phyloP scores from a whole-genome alignment of 1,139 yeast genomes.

The Hyphopichia wangnamkhiaoensis region DNA sequence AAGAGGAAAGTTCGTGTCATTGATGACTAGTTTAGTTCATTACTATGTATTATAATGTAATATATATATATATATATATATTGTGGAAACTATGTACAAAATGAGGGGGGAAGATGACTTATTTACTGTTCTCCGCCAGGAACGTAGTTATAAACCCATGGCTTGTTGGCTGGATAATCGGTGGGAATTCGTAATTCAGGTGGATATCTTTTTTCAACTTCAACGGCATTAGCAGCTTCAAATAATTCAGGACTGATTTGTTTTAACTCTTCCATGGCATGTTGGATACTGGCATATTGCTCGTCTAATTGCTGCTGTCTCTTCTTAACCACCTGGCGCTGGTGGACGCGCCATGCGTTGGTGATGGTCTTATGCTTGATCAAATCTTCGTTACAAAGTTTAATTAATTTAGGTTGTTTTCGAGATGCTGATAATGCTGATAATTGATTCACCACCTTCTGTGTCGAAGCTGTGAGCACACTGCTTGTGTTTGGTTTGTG shows the following conservation, averaged over 20 bases:
- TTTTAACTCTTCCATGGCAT: slow-evolving; percentile 76
- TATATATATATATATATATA: no score
- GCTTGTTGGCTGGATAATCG: slow-evolving; percentile 81
- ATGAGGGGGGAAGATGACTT: no score
- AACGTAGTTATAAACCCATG: slow-evolving; percentile 72
- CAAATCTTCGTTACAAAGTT: slow-evolving; percentile 76
- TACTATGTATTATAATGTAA: background rate
- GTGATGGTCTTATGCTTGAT: slow-evolving; percentile 82
- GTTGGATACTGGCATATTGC: slow-evolving; percentile 67
- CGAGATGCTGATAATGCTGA: slow-evolving; percentile 84
- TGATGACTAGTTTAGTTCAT: slow-evolving; percentile 24
- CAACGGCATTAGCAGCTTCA: slow-evolving; percentile 51
- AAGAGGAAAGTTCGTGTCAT: slow-evolving; percentile 35
- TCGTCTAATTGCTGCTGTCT: slow-evolving; percentile 50
- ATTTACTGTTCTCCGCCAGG: no score
- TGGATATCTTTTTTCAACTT: slow-evolving; percentile 61
- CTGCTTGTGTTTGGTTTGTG: slow-evolving; percentile 35
- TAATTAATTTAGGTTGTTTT: slow-evolving; percentile 82
- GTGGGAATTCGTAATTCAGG: slow-evolving; percentile 86
- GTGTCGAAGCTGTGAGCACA: slow-evolving; percentile 58
- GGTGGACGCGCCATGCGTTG: slow-evolving; percentile 76
- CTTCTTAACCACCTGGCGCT: slow-evolving; percentile 47
- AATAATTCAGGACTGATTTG: slow-evolving; percentile 46
- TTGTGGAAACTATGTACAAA: background rate
- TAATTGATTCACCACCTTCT: slow-evolving; percentile 69